Evolutionary conservation across 2,329 filamentous ascomycete species (phyloP).

Genomic region (Thermothelomyces thermophilus): DNA sequence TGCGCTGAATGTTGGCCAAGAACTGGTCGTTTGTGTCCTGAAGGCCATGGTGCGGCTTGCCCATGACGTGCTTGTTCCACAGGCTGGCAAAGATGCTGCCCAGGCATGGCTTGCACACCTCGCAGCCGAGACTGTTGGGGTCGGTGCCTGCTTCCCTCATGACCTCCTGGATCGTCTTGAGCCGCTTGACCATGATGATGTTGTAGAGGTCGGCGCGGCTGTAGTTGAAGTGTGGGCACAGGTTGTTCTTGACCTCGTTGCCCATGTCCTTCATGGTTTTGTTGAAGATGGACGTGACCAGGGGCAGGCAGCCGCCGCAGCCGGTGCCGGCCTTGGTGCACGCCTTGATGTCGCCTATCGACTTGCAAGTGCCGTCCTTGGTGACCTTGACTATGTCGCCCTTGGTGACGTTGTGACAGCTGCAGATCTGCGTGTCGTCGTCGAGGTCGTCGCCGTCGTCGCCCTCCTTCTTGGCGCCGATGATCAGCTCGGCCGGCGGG

Average conservation of each 20-base stretch:
- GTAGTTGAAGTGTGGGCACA: conserved; percentile 79
- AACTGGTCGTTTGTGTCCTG: conserved; percentile 90
- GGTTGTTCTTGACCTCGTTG: conserved; percentile 76
- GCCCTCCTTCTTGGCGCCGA: conserved; percentile 67
- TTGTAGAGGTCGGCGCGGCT: conserved; percentile 86
- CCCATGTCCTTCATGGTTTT: conserved; percentile 80
- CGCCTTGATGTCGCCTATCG: conserved; percentile 73
- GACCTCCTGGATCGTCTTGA: conserved; percentile 65
- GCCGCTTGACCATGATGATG: conserved; percentile 73
- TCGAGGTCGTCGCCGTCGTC: conserved; percentile 70
- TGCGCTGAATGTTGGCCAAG: conserved; percentile 82
- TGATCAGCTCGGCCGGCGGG: conserved; percentile 73
- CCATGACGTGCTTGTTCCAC: conserved; percentile 79
- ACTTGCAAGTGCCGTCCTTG: conserved; percentile 74
- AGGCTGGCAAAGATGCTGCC: conserved; percentile 74
- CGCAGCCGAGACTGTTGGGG: conserved; percentile 68
- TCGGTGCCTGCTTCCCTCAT: conserved; percentile 74
- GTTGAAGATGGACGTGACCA: conserved; percentile 87
- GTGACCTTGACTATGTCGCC: conserved; percentile 66
- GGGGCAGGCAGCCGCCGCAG: conserved; percentile 83
- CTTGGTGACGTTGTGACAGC: conserved; percentile 88
- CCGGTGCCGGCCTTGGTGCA: conserved; percentile 90
- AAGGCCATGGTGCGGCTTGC: conserved; percentile 59
- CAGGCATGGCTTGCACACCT: conserved; percentile 77
- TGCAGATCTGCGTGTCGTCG: conserved; percentile 85